phyloP scores from a whole-genome alignment of 1,284 basidiomycete species.

The Sanghuangporus weigelae region DNA sequence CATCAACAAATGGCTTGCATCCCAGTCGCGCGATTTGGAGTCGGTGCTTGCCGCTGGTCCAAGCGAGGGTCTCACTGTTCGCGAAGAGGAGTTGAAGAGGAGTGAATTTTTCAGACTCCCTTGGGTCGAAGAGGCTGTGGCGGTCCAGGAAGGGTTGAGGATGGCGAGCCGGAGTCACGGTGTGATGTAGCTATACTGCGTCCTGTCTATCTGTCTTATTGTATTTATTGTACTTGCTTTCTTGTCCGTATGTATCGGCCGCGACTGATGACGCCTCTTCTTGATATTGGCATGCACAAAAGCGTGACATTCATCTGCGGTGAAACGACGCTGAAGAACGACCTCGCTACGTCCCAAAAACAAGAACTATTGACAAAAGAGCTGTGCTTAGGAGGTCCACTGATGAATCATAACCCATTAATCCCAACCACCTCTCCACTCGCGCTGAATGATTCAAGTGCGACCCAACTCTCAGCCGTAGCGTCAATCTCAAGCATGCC shows the following conservation, averaged over 20 bases:
- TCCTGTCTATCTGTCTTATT: not conserved
- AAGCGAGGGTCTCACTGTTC: conserved; percentile 71
- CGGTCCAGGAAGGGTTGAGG: conserved; percentile 50
- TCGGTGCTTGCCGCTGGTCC: conserved; percentile 84
- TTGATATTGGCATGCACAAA: not conserved
- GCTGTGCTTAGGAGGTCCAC: not conserved
- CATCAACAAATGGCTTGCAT: conserved; percentile 86
- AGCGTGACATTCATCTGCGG: not conserved
- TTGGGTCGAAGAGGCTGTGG: conserved; percentile 78
- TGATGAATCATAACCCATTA: not conserved
- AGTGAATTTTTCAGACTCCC: conserved; percentile 88
- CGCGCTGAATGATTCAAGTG: not conserved
- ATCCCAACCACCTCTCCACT: not conserved
- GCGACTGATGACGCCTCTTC: not conserved
- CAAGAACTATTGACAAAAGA: conserved; percentile 10
- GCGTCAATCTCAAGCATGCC: conserved; percentile 44
- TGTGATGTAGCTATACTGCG: not conserved
- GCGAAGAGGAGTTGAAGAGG: conserved; percentile 82
- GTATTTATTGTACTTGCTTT: not conserved
- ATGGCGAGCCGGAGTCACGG: conserved; percentile 34
- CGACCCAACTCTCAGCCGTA: not conserved
- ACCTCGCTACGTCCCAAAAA: conserved; percentile 3
- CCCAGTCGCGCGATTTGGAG: conserved; percentile 88
- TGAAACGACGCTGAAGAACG: not conserved
- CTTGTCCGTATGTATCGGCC: not conserved